Conservation (phyloP, 192 early-diverging fungal species). For the Allomyces arbusculus region DNA sequence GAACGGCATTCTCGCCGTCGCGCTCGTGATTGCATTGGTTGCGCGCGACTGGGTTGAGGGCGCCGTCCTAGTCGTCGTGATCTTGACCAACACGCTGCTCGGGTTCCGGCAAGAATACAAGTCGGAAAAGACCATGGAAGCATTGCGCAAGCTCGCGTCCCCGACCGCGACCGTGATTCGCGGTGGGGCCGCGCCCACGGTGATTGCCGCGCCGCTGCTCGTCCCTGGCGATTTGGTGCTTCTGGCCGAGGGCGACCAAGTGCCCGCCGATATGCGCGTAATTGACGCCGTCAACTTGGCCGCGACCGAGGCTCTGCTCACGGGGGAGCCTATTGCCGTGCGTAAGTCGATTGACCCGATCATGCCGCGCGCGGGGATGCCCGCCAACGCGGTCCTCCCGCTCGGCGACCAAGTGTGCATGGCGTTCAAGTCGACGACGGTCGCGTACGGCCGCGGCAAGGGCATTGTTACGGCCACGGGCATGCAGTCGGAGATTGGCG, state of each 20-base stretch:
- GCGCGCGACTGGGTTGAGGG: constrained; percentile 45
- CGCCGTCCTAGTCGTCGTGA: constrained; percentile 53
- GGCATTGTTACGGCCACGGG: constrained; percentile 86
- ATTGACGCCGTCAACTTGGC: constrained; percentile 70
- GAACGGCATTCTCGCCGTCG: constrained; percentile 68
- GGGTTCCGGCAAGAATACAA: constrained; percentile 92
- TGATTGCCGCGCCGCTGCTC: constrained; percentile 47
- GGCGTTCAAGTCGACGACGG: constrained; percentile 89
- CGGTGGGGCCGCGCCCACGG: constrained; percentile 43
- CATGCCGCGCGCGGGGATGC: constrained; percentile 23
- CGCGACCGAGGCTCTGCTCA: constrained; percentile 76
- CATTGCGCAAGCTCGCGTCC: constrained; percentile 67
- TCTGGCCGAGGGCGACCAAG: constrained; percentile 82
- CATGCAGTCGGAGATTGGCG: constrained; percentile 72
- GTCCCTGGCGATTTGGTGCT: constrained; percentile 83
- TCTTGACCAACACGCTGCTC: constrained; percentile 66
- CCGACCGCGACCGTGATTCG: constrained; percentile 74
- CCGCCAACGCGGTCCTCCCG: constrained; percentile 14
- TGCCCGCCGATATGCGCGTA: constrained; percentile 79
- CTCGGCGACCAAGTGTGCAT: constrained; percentile 86
- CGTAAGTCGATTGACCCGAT: constrained; percentile 48
- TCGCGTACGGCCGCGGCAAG: constrained; percentile 72
- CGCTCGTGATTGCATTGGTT: constrained; percentile 53
- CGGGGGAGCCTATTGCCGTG: constrained; percentile 73
- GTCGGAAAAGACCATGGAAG: constrained; percentile 85